A percentile compares a stretch with the other conserved stretches of the same genome.
Evolutionary conservation across 2,329 filamentous ascomycete genomes (phyloP).

Genomic region (Trichoderma hamatum): DNA sequence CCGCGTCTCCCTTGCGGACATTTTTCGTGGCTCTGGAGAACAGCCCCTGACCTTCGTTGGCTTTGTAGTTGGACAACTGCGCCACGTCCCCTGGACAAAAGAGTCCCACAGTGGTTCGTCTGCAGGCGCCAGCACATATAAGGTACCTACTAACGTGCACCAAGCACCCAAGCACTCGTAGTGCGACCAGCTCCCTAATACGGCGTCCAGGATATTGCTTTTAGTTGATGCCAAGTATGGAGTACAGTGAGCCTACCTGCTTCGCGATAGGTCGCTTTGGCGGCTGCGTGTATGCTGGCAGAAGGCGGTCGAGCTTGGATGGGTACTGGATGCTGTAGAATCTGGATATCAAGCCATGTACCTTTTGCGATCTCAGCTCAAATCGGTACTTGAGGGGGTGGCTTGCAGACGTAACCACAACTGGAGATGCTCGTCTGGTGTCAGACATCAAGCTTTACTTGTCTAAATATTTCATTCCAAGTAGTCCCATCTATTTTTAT

Average conservation of each 20-base stretch:
- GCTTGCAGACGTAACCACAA: not conserved
- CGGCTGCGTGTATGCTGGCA: not conserved
- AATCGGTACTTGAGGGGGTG: not conserved
- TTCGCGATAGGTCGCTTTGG: not conserved
- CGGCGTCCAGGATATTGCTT: not conserved
- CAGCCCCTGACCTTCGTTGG: constrained; percentile 21
- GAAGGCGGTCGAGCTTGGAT: not conserved
- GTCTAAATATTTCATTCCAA: not conserved
- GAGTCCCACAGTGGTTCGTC: constrained; percentile 10
- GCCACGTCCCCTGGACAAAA: constrained; percentile 9
- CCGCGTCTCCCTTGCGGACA: constrained; percentile 7
- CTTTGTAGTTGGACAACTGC: constrained; percentile 19
- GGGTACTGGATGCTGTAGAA: constrained; percentile 6
- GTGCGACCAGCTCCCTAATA: constrained; percentile 11
- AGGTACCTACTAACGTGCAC: not conserved
- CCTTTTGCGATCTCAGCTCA: constrained; percentile 14
- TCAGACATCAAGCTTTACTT: not conserved
- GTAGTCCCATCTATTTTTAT: not conserved
- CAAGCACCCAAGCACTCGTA: not conserved
- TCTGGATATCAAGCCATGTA: constrained; percentile 14
- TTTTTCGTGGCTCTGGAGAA: not conserved
- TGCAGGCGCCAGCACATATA: not conserved
- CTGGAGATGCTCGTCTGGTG: not conserved
- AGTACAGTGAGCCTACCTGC: not conserved
- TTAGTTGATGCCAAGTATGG: constrained; percentile 9